Conservation (phyloP, 2,329 filamentous ascomycete species). For the Coniochaeta ligniaria region DNA sequence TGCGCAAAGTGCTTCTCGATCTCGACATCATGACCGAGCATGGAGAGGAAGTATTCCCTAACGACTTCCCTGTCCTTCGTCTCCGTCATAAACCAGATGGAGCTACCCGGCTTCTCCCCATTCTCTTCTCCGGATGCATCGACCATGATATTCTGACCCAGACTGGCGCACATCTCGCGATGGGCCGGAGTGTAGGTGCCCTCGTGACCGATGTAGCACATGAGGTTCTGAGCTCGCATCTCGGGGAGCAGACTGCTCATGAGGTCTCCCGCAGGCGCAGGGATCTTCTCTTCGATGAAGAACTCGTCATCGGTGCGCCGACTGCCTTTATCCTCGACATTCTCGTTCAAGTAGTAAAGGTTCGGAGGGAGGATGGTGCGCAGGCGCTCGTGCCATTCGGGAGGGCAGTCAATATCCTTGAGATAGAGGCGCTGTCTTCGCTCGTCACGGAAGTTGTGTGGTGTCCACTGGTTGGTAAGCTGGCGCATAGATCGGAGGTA, state of each 20-base stretch:
- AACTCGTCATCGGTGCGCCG: slow-evolving; percentile 20
- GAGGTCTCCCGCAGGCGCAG: slow-evolving; percentile 75
- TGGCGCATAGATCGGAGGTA: slow-evolving; percentile 84
- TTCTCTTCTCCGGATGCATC: slow-evolving; percentile 69
- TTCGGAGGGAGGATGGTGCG: slow-evolving; percentile 69
- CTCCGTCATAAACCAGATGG: slow-evolving; percentile 99
- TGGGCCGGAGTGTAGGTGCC: slow-evolving; percentile 95
- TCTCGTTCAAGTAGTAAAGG: slow-evolving; percentile 88
- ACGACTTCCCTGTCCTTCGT: slow-evolving; percentile 86
- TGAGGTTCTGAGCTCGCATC: slow-evolving; percentile 92
- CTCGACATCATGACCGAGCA: slow-evolving; percentile 91
- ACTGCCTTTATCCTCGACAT: slow-evolving; percentile 42
- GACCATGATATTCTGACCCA: slow-evolving; percentile 98
- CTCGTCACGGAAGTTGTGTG: slow-evolving; percentile 69
- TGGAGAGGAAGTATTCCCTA: slow-evolving; percentile 87
- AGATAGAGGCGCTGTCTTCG: slow-evolving; percentile 82
- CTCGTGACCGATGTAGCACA: slow-evolving; percentile 98
- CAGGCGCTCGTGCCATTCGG: slow-evolving; percentile 76
- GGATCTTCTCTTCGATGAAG: slow-evolving; percentile 41
- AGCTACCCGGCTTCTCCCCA: slow-evolving; percentile 78
- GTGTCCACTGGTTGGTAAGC: slow-evolving; percentile 74
- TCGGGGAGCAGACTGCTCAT: slow-evolving; percentile 85
- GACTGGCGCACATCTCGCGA: slow-evolving; percentile 92
- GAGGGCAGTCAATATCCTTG: slow-evolving; percentile 94
- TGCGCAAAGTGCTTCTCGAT: slow-evolving; percentile 97